A percentile compares a stretch with the other conserved stretches of the same genome.
Evolutionary conservation across 2,329 filamentous ascomycete genomes (phyloP).

Genomic region (Endoconidiophora laricicola): DNA sequence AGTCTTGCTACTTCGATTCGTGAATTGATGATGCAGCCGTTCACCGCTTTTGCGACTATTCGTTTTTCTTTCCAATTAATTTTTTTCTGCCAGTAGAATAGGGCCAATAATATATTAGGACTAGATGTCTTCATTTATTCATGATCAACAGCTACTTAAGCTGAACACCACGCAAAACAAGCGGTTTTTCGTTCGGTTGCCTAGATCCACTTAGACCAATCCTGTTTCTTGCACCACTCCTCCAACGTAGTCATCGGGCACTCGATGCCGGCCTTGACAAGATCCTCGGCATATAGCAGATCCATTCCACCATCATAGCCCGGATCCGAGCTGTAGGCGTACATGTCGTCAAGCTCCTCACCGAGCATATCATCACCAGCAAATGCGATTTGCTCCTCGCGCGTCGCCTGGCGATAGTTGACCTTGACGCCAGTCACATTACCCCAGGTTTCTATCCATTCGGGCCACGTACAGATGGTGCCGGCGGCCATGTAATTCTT

Average conservation of each 20-base stretch:
- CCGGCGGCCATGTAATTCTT: constrained; percentile 33
- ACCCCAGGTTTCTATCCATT: constrained; percentile 28
- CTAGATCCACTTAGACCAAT: constrained; percentile 19
- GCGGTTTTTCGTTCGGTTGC: neutral
- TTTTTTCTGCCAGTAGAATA: no score
- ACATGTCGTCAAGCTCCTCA: constrained; percentile 30
- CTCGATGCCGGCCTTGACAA: constrained; percentile 28
- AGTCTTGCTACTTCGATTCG: no score
- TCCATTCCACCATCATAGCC: constrained; percentile 32
- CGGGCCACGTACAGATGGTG: constrained; percentile 28
- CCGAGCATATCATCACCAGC: constrained; percentile 18
- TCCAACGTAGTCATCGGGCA: constrained; percentile 26
- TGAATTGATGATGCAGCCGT: no score
- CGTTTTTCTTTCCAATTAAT: no score
- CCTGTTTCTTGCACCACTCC: constrained; percentile 22
- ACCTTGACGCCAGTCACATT: constrained; percentile 20
- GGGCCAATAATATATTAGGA: no score
- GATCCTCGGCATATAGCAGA: constrained; percentile 26
- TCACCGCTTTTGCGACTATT: no score
- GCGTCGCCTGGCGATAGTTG: constrained; percentile 24
- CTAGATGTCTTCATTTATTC: no score
- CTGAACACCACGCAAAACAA: no score
- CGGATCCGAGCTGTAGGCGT: constrained; percentile 28
- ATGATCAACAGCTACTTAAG: no score
- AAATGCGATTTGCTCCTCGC: constrained; percentile 25